Conservation (phyloP, 2,329 filamentous ascomycete species). For the Diaporthe ilicicola region DNA sequence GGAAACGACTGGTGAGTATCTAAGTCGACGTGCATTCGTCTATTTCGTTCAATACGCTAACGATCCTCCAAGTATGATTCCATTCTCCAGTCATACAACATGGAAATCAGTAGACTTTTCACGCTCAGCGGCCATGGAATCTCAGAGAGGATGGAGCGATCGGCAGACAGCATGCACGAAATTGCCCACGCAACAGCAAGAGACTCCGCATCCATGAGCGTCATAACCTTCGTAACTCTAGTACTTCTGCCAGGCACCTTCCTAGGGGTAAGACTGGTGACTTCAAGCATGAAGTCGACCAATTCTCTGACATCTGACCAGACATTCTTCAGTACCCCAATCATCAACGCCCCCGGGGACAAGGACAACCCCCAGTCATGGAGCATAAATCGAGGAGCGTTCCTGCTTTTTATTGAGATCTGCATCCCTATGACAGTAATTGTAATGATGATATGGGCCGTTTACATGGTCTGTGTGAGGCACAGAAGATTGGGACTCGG, state of each 20-base stretch:
- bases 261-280: conserved; percentile 33
- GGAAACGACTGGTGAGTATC: background rate
- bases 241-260: conserved; percentile 44
- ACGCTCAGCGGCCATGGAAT: background rate
- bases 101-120: conserved; percentile 13
- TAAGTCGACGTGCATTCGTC: fast-evolving
- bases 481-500: background rate
- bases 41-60: background rate
- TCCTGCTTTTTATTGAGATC: background rate
- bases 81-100: conserved; percentile 17
- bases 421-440: conserved; percentile 13
- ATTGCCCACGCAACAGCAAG: conserved; percentile 62
- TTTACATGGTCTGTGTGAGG: background rate
- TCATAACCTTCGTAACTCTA: conserved; percentile 43
- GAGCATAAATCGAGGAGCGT: background rate
- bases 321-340: conserved; percentile 26
- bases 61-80: background rate
- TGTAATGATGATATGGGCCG: background rate
- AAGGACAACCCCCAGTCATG: background rate
- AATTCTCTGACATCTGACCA: conserved; percentile 21
- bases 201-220: conserved; percentile 44
- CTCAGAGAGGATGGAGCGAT: conserved; percentile 4
- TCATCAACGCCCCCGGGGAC: background rate
- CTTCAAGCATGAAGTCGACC: background rate
- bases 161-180: conserved; percentile 48